Evolutionary conservation across 2,329 filamentous ascomycete species (phyloP).

Genomic region (Westerdykella aurantiaca): DNA sequence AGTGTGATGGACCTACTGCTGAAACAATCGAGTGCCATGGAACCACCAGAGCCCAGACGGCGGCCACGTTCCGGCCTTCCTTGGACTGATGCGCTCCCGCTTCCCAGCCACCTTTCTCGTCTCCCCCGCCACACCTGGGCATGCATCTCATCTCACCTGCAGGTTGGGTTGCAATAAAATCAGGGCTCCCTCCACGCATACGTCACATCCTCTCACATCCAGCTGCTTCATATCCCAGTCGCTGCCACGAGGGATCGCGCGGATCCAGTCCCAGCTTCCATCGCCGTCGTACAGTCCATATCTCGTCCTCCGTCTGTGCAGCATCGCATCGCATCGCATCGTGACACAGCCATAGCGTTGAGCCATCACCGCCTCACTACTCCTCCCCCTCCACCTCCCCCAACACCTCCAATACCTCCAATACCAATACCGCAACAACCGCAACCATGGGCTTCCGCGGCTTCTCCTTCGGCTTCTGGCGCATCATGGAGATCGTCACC

Average conservation of each 20-base stretch:
- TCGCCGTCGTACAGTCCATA: background rate
- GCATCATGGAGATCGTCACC: conserved; percentile 56
- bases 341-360: background rate
- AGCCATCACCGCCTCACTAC: background rate
- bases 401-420: background rate
- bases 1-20: too few species aligned
- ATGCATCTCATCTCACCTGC: background rate
- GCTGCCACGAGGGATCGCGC: background rate
- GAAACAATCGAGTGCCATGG: too few species aligned
- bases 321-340: background rate
- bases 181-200: background rate
- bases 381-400: background rate
- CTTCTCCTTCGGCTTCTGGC: conserved; percentile 57
- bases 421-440: conserved; percentile 3
- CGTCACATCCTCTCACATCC: background rate
- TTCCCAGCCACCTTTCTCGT: background rate
- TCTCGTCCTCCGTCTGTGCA: background rate
- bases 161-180: background rate
- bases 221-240: background rate
- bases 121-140: background rate
- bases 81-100: too few species aligned
- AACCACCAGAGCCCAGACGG: background rate
- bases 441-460: conserved; percentile 46
- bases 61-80: too few species aligned
- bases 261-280: too few species aligned